Base-by-base conservation (phyloP, 768 basidiomycete species). In the Boletus pseudo-olivaceus region DNA sequence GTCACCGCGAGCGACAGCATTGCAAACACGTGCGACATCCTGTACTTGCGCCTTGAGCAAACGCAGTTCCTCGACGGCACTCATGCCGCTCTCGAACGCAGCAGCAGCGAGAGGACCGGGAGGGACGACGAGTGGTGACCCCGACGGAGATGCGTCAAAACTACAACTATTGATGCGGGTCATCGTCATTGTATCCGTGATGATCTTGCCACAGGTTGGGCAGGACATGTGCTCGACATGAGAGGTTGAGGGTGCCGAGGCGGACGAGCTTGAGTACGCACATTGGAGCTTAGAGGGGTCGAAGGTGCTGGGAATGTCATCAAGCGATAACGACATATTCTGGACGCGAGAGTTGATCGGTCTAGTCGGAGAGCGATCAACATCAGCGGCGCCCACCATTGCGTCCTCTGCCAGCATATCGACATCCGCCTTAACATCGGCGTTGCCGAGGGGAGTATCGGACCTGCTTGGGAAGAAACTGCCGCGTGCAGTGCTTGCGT, bases 31-130 rank as follows among this genome's bases (percentile, higher is more conserved):
- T 19, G 87, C 87, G 43, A 90, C 87, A 61, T 90, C 77, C 73
- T 90, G 87, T 0, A 93, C 89, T 72, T 93, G 91, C 20, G 88
- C 87, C 69, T 90, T 90, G 54, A 93, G 79, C 34, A 91, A 70
- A 60, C 80, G 81, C 33, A 93, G 78, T 72, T 93, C 90, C 67
- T 90, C 84, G 12, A 85, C 81, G n/a, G 83, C 83, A 54, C 80
- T 82, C 77, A 85, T 78, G 46, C 82, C 82, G 57, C 78, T 78
- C 67, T 83, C 81, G 51, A 76, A 77, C 5, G 81, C 81, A 2
- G 82, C 82, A 15, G 75, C 73, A 37, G 78, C 78, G 41, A 83
- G 75, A 23, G 81, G 79, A 65, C 84, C 83, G 35, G 79, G 78
- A 19, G 80, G 75, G 7, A 82, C 73, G 39, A 83, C 77, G 46